Evolutionary conservation across 2,329 filamentous ascomycete genomes (phyloP), one percentile per base, ranked within the genome.

Genomic region (Cylindrodendrum hubeiense): DNA sequence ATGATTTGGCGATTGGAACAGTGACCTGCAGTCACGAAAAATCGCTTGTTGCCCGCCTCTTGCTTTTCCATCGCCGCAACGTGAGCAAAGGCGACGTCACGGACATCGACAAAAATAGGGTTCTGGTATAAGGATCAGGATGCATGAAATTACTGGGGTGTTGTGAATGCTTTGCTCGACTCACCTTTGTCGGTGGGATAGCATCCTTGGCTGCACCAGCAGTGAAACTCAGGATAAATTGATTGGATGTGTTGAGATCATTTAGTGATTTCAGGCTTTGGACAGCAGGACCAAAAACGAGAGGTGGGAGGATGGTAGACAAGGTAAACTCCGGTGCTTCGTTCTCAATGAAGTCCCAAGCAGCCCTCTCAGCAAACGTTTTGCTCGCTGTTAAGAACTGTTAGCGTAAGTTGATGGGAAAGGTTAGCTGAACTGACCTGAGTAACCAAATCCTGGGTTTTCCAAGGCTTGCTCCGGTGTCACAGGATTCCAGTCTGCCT

Each of bases 21-120:
- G 8, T 22, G 12, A 5, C 41, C 41, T 21, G 8, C 19, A 3
- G 17, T 21, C 3, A 43, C 19, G 4, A 61, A 55, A 44, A 61
- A 61, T 12, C 59, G 41, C 10, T 56, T 54, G 17, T 39, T 39
- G 9, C 41, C 59, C 8, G 59, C 59, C 22, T 56, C 59, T 10
- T 24, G 41, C 8, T 37, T 41, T 9, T 61, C 50, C 5, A 49
- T 7, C 2, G 59, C 59, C n/a, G 19, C 49, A 10, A 61, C 59
- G 34, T 61, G 59, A 2, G 59, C 59, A n/a, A 61, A 33, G 1
- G 59, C 59, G 4, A 56, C 34, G 22, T 61, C 59, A 13, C 59
- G 50, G 4, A 61, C 59, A 17, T 61, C 59, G 5, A 55, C 24
- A 19, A 22, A 54, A 2, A 39, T n/a, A n/a, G 37, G 37, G 17